These are phyloP conservation scores for Cystobasidium ongulense DNA, from an alignment of 768 basidiomycete genomes.

Conservation along the genomic window DNA sequence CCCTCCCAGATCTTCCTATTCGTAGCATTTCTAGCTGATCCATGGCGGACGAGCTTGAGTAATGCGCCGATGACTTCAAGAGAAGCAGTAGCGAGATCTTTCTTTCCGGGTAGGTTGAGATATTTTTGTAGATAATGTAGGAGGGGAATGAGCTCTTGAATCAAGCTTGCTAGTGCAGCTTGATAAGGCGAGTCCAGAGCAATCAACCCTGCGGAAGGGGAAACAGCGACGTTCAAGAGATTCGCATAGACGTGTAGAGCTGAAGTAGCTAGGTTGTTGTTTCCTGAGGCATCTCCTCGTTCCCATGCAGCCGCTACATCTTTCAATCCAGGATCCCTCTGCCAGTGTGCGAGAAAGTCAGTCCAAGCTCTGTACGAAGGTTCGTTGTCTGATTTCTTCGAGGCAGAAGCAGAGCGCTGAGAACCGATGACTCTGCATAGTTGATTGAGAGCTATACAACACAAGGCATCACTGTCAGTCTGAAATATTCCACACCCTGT, in stretches of 20 bases:
- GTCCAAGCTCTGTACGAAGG: constrained; percentile 16
- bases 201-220: constrained; percentile 9
- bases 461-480: neutral
- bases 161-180: constrained; percentile 4
- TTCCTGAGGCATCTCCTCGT: constrained; percentile 9
- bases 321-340: neutral
- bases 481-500: neutral
- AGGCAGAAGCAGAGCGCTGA: constrained; percentile 9
- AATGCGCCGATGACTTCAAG: constrained; percentile 15
- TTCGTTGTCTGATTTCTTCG: constrained; percentile 14
- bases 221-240: neutral
- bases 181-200: constrained; percentile 14
- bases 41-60: constrained; percentile 15
- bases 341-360: constrained; percentile 17
- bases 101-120: constrained; percentile 20
- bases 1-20: constrained; percentile 14
- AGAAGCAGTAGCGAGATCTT: constrained; percentile 23
- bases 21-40: constrained; percentile 9
- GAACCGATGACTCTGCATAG: neutral
- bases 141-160: neutral
- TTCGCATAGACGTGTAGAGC: constrained; percentile 9
- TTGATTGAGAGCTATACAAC: constrained; percentile 10
- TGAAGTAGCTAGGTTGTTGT: neutral
- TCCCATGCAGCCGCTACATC: constrained; percentile 20
- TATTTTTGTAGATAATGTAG: constrained; percentile 8